Evolutionary conservation across 495 filamentous ascomycete species (phyloP), one percentile per base, ranked within the genome.

Genomic region (Mytilinidion resinicola): DNA sequence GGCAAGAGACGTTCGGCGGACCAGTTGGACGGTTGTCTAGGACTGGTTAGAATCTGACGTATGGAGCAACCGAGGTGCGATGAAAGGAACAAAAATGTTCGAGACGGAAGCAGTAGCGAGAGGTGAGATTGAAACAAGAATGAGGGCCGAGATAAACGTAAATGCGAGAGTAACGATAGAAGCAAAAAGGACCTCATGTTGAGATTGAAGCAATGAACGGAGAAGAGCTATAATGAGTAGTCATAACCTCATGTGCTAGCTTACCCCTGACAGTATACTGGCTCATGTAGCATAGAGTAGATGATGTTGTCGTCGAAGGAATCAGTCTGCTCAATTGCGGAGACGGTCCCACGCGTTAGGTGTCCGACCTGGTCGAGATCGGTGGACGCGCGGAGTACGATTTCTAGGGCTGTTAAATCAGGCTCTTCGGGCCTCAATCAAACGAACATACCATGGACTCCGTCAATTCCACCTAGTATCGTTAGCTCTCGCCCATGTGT

Each of bases 251-350:
- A 6, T 6, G 25, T 3, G 25, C 6, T 6, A 30, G 6, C 25
- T 20, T 49, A 49, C 46, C 46, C 79, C 75, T 81, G 80, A 67
- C 86, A 90, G 74, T 96, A 97, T 56, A 87, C 81, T 4, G 87
- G 74, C 69, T 97, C 93, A 58, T 97, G 92, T 1, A 95, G 73
- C 33, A 96, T 72, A 19, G 90, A 85, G 67, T 96, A 97, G 56
- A 96, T 81, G 38, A 91, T 78, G 55, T 82, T 80, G 12, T 80
- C 79, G 62, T 96, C 90, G 65, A 89, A 89, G 2, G 77, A 74
- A 9, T 83, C 78, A 34, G 77, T 75, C 6, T 73, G 61, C 64
- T 95, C 90, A 48, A 96, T 76, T 0, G 76, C 72, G 12, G 78
- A 72, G 2, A 95, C 75, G 1, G 88, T 85, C 0, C 80, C 82